Evolutionary conservation across 2,329 filamentous ascomycete species (phyloP), one percentile per base, ranked within the genome.

Genomic region (Drechmeria coniospora): DNA sequence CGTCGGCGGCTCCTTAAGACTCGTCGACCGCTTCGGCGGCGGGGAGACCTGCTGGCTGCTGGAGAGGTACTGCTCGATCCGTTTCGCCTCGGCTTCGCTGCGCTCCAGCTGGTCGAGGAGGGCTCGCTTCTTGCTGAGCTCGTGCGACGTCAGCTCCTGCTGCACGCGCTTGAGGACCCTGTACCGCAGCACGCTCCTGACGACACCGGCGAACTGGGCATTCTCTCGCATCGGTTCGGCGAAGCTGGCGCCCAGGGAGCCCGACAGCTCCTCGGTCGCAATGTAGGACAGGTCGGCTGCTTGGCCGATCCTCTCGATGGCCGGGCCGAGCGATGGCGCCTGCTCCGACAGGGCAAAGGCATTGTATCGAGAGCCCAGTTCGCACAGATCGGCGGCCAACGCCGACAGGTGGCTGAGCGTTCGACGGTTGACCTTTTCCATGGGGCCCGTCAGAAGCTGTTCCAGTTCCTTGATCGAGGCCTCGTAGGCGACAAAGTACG

Each of bases 201-300:
- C 90, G 1, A 98, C 83, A 8, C 90, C 82, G 1, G 90, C 90
- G 50, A 98, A 98, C 46, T 98, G 90, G 9, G 90, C 86, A 44
- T 84, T 92, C 56, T 98, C 90, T 30, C 92, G 73, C 83, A 98
- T 94, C 1, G 90, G 90, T 47, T 98, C 92, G 0, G 92, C 84
- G 47, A 98, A 98, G 39, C 74, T 90, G 19, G 87, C 86, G 13
- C 86, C 86, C n/a, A 98, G 59, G 0, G 79, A 79, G 2, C 74
- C 74, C 0, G 86, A 86, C 3, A 98, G 61, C 48, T 98, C 90
- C 43, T 92, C 82, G 0, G 87, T 95, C 8, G 82, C 84, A 38
- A 98, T 86, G 49, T 95, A 98, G 1, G 90, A 94, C 8, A 82
- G 81, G 49, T 98, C 90, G 7, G 87, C 83, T 2, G 90, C 90